These are phyloP conservation scores for Microglena sp. DNA, from an alignment of 139 green algal species.

Conservation along the genomic window DNA sequence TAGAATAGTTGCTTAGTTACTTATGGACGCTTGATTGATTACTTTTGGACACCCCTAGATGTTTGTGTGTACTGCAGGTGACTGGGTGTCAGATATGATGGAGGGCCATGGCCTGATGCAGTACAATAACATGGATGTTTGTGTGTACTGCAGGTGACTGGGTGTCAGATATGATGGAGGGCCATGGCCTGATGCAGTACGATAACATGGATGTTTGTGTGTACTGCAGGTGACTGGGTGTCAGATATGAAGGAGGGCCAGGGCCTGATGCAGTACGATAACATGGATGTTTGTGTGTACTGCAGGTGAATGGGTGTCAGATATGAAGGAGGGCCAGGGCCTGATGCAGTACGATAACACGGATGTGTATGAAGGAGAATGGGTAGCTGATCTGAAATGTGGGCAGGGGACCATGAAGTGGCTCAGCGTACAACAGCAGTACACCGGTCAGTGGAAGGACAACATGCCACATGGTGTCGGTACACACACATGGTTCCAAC, in stretches of 20 bases:
- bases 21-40: too few species aligned
- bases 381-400: conserved; percentile 33
- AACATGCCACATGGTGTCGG: conserved; percentile 46
- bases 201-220: conserved; percentile 43
- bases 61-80: too few species aligned
- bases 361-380: conserved; percentile 47
- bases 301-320: conserved; percentile 29
- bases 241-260: neutral
- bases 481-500: conserved; percentile 45
- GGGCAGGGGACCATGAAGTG: conserved; percentile 45
- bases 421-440: conserved; percentile 32
- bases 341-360: conserved; percentile 46
- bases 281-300: neutral
- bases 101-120: too few species aligned
- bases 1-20: too few species aligned
- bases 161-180: conserved; percentile 46
- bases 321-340: conserved; percentile 50
- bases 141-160: too few species aligned
- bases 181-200: conserved; percentile 46
- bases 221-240: neutral
- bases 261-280: neutral
- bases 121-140: too few species aligned
- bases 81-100: too few species aligned
- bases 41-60: too few species aligned
- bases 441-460: conserved; percentile 42